Evolutionary conservation across 179 eudicot genomes (phyloP).

Genomic region (Amaranthus tricolor): DNA sequence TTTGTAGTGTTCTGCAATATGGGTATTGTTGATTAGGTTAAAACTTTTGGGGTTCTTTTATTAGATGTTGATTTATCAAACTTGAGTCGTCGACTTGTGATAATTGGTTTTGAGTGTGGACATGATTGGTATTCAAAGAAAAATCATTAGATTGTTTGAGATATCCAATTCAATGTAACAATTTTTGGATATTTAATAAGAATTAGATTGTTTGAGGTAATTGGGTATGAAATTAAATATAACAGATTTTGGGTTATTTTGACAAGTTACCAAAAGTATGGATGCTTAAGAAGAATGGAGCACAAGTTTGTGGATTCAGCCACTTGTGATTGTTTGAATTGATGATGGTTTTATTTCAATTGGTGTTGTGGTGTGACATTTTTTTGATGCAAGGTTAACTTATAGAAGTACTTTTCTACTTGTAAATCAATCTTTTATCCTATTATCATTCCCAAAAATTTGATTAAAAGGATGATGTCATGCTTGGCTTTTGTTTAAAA

Average conservation of each 20-base stretch:
- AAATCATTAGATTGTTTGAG: neutral
- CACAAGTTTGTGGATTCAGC: neutral
- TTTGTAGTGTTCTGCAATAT: neutral
- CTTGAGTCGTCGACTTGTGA: neutral
- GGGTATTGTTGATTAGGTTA: conserved; percentile 7
- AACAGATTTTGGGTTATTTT: neutral
- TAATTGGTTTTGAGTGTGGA: neutral
- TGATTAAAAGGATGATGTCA: neutral
- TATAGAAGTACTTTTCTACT: neutral
- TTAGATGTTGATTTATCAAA: neutral
- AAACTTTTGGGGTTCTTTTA: neutral
- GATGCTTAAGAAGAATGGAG: neutral
- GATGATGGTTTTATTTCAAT: neutral
- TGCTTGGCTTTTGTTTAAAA: neutral
- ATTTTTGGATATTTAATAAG: neutral
- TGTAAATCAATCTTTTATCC: neutral
- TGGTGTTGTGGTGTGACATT: neutral
- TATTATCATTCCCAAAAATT: neutral
- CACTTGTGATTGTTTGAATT: neutral
- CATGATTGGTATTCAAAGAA: neutral
- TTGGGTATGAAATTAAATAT: neutral
- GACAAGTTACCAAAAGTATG: neutral
- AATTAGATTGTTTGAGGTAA: too few relatives aligned
- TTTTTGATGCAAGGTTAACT: conserved; percentile 1
- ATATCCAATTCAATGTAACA: neutral